These are phyloP conservation scores for Alternaria triticimaculans DNA, from an alignment of 2,329 filamentous ascomycete species.

Conservation along the genomic window DNA sequence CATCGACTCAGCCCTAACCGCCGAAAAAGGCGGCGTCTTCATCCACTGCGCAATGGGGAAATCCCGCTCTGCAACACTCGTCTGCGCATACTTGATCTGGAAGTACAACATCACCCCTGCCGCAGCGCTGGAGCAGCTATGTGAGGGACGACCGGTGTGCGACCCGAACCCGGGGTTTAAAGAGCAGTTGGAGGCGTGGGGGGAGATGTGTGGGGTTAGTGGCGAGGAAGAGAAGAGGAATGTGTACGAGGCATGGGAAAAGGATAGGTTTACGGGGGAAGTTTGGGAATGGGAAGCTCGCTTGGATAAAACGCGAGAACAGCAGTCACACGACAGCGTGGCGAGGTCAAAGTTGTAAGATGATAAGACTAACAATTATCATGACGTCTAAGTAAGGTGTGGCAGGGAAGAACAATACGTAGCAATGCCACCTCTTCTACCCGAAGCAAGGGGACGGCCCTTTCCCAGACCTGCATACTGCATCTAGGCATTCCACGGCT, in stretches of 20 bases:
- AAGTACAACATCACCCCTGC: slow-evolving; percentile 26
- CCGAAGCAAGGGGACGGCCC: not conserved
- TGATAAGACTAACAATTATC: not conserved
- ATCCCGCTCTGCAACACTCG: slow-evolving; percentile 39
- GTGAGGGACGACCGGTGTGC: slow-evolving; percentile 43
- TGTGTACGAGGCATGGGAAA: slow-evolving; percentile 45
- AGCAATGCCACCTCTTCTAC: not conserved
- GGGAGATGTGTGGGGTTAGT: slow-evolving; percentile 32
- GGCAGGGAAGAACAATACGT: not conserved
- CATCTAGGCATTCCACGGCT: slow-evolving; percentile 7
- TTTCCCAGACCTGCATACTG: not conserved
- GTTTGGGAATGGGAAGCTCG: slow-evolving; percentile 48
- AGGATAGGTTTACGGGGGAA: slow-evolving; percentile 42
- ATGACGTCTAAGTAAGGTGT: not conserved
- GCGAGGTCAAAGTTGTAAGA: not conserved
- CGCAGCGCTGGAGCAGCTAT: slow-evolving; percentile 35
- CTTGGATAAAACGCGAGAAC: not conserved
- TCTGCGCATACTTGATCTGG: slow-evolving; percentile 44
- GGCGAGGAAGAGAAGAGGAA: slow-evolving; percentile 21
- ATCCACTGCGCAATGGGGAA: slow-evolving; percentile 48
- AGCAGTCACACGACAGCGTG: not conserved
- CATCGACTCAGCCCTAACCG: slow-evolving; percentile 31
- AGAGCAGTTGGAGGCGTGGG: slow-evolving; percentile 42
- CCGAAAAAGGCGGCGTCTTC: slow-evolving; percentile 30
- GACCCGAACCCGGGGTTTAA: slow-evolving; percentile 45